Base-by-base conservation (phyloP, 768 basidiomycete genomes). In the Serendipita sp. region DNA sequence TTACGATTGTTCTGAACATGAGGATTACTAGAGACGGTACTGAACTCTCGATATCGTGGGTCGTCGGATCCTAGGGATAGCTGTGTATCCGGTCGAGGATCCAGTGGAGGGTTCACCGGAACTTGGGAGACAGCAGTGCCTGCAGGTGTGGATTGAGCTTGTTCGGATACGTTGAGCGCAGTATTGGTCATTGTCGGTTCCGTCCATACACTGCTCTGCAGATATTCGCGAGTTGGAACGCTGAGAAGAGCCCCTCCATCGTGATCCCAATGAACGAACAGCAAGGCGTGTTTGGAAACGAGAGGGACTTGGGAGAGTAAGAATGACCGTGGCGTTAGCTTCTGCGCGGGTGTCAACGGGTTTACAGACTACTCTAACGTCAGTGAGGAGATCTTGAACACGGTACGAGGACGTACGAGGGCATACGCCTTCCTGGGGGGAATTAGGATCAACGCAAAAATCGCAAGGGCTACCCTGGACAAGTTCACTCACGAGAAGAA, bases 151-250 rank as follows among this genome's bases (percentile, higher is more conserved):
- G 38, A 41, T 4, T 2, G 52, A 30, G 3, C 28, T 60, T 36
- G 30, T 36, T 68, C 63, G 44, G 58, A 56, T 10, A 13, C 28
- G 7, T 30, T 18, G 32, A 16, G 15, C 3, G 52, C 23, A 5
- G 38, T 44, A 65, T 30, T 51, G 0, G 67, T 35, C 65, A 36
- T 13, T 13, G 7, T 38, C 38, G 23, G 64, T 15, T 84, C 84
- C 2, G 85, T 81, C 88, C 89, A 91, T 1, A 85, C 84, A 0
- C 88, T 89, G 68, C 84, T 85, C 68, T 92, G 90, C 71, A 90
- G 88, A 73, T 91, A 92, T 69, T 92, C 90, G 68, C 81, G 81
- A 0, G 89, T 91, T 0, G 89, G 90, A 4, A 91, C 73, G 15
- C 86, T 89, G 64, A 91, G 79, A 3, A 88, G 84, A 0, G 89